Evolutionary conservation across 2,329 filamentous ascomycete genomes (phyloP), one percentile per base, ranked within the genome.

Genomic region (Phyllosticta citrichinensis): DNA sequence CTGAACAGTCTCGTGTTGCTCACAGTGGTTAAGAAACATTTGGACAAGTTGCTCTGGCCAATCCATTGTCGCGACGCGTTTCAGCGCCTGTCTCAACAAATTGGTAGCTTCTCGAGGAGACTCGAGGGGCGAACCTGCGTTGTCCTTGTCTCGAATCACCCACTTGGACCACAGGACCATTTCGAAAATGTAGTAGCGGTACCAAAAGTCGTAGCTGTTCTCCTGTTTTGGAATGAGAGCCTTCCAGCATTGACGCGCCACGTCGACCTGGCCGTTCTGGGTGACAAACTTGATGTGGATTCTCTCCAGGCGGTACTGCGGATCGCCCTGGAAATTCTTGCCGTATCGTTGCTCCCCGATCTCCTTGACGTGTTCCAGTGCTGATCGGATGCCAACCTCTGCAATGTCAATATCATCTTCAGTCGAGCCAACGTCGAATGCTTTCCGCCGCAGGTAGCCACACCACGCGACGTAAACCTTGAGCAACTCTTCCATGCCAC

Each of bases 381-480:
- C 91, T 8, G 89, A 89, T 33, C 86, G 83, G 62, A 99, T 86
- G 11, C 91, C 93, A 52, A 96, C 88, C 70, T 97, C 91, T 8
- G 93, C 93, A 55, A 96, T 85, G 70, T 97, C 92, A 33, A 88
- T 81, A 59, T 93, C 77, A 58, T 80, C 89, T 70, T 97, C 92
- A 1, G 83, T 84, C 1, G 88, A 85, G 62, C 85, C 84, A 1
- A 84, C 80, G 61, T 85, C 80, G 77, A 96, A 91, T 19, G 93
- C 91, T 56, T 87, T 87, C 24, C 94, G 87, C 66, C 93, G 91
- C 20, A 99, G 81, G 67, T 93, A 97, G 56, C 91, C 91, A 70
- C 93, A 97, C 94, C 94, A 99, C 0, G 92, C 88, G 58, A 90
- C 86, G 69, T 97, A 91, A 69, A 97, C 90, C 68, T 96, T 91